Evolutionary conservation across 116 monocot genomes (phyloP), one percentile per base, ranked within the genome.

Genomic region (Posidonia oceanica): DNA sequence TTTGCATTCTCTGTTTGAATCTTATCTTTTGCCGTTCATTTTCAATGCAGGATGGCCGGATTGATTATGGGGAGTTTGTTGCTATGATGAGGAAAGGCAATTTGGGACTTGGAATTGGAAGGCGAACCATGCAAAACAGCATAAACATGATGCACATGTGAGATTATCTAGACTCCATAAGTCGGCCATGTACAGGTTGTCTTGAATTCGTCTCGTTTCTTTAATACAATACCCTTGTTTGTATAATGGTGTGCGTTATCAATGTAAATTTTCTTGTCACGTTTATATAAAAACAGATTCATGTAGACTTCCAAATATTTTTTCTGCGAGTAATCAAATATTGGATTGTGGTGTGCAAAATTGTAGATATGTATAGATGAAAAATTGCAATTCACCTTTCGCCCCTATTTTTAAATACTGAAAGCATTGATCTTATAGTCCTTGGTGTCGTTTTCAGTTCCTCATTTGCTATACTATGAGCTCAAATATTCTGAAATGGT

Each of bases 51-150:
- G 91, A 94, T 78, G 94, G 94, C 16, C 81, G 81, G 20, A 90
- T 90, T 21, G 88, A 94, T 63, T 94, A 90, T 23, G 87, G 82
- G 14, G 91, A 94, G 70, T 94, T 94, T 75, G 90, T 90, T 37
- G 84, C 91, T 17, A 94, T 94, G 94, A 94, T 94, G 94, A 78
- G 71, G 67, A 90, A 87, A 70, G 86, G 90, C 39, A 93, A 78
- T 42, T 85, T 83, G 72, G 85, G 87, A 38, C 7, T 87, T 6
- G 94, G 88, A 7, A 82, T 91, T 14, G 94, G 94, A 17, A 87
- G 94, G 68, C 78, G 91, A 39, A 94, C 94, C 8, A 94, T 94
- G 90, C 74, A 84, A 69, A 90, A 86, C 74, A 88, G 80, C 54
- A 56, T 94, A 68, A 94, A 88, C 53, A 71, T 94, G 67, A 94